Conservation (phyloP, 2,329 filamentous ascomycete genomes). For the Fusarium nematophilum region DNA sequence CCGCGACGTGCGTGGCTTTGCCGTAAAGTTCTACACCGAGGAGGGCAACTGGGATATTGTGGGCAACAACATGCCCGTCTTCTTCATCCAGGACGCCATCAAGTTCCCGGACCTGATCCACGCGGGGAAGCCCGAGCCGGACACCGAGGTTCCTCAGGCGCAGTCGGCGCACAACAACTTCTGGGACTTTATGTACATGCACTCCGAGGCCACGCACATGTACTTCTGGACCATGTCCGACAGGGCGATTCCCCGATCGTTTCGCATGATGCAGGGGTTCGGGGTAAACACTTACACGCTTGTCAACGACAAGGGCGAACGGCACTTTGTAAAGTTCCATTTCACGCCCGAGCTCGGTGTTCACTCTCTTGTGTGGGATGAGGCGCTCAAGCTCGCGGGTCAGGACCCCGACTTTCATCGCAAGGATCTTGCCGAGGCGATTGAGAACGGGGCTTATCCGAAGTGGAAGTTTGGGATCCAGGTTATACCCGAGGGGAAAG, state of each 20-base stretch:
- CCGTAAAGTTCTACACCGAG: slow-evolving; percentile 73
- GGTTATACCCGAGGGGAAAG: slow-evolving; percentile 74
- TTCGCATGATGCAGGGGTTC: slow-evolving; percentile 88
- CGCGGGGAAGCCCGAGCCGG: slow-evolving; percentile 74
- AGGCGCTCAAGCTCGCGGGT: slow-evolving; percentile 78
- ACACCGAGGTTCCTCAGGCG: slow-evolving; percentile 77
- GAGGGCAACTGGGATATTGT: slow-evolving; percentile 83
- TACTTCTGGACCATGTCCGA: slow-evolving; percentile 84
- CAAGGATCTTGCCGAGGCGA: slow-evolving; percentile 80
- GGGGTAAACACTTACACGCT: slow-evolving; percentile 84
- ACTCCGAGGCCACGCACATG: slow-evolving; percentile 81
- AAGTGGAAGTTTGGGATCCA: slow-evolving; percentile 90
- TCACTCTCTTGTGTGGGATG: slow-evolving; percentile 82
- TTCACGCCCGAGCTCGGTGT: slow-evolving; percentile 81
- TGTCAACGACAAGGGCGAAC: slow-evolving; percentile 73
- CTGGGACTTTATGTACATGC: slow-evolving; percentile 75
- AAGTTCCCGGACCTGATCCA: slow-evolving; percentile 78
- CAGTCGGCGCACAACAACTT: slow-evolving; percentile 80
- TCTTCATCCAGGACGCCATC: slow-evolving; percentile 81
- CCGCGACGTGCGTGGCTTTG: slow-evolving; percentile 85
- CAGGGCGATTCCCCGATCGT: slow-evolving; percentile 77
- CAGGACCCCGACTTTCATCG: slow-evolving; percentile 86
- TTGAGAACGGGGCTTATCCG: slow-evolving; percentile 76
- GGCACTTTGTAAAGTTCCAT: slow-evolving; percentile 82
- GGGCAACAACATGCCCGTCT: slow-evolving; percentile 80